Base-by-base conservation (phyloP, 306 rosid species). In the Lupinus albus region DNA sequence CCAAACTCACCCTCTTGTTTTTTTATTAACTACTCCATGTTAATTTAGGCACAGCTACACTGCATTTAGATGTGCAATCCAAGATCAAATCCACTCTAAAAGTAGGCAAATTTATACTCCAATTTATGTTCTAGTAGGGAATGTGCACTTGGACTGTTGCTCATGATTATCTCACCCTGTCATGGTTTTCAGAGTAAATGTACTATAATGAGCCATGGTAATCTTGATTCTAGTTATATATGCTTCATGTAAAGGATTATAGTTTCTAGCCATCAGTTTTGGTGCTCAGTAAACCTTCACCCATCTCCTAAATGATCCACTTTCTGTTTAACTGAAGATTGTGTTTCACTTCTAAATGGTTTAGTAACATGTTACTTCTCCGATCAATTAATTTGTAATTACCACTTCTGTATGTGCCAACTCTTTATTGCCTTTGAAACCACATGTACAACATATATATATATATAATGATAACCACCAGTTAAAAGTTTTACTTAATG, bases 371-470 rank as follows among this genome's bases (percentile, higher is more conserved):
- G 8, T 33, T 70, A 20, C 25, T 46, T 16, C 8, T 41, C 55
- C n/a, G 8, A 55, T 56, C 6, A 45, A 45, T 32, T 60, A 20
- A 47, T 36, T 46, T 35, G 38, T 11, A 8, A 44, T 44, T 64
- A 14, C 25, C 14, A 44, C 18, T 70, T 30, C 20, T 30, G 56
- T 38, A 28, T 56, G 30, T 69, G 9, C 13, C 61, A 18, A 50
- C 49, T 50, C 71, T 65, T 49, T 30, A n/a, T 12, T 35, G 13
- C 45, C 50, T 68, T 53, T 5, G 25, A 20, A 13, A 14, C 32
- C 73, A 68, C 64, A 9, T 39, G 16, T 39, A 38, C 14, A 52
- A 33, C 6, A 38, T 36, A 7, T 21, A 20, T 20, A 20, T 20
- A 20, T 1, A 36, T 20, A n/a, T 36, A 18, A 52, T 52, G 62